Conservation (phyloP, 176 grass and related monocot species). For the Aegilops umbellulata region DNA sequence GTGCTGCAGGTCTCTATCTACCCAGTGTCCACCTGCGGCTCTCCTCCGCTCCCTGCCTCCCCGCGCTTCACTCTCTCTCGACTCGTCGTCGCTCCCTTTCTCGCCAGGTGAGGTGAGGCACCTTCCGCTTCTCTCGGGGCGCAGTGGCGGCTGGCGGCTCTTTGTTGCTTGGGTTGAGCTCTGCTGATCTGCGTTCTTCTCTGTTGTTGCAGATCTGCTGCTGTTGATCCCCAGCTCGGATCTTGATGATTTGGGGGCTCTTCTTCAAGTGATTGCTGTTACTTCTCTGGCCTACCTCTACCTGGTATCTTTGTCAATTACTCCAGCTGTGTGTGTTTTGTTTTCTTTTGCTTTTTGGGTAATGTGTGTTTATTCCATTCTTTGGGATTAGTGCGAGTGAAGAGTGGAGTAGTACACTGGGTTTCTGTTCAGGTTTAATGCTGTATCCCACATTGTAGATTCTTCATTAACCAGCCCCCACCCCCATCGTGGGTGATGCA, state of each 20-base stretch:
- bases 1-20: slow-evolving; percentile 23
- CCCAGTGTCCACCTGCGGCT: slow-evolving; percentile 12
- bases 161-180: not conserved
- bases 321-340: not conserved
- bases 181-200: slow-evolving; percentile 22
- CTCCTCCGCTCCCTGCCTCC: not conserved
- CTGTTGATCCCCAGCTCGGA: not conserved
- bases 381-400: not conserved
- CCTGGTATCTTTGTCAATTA: slow-evolving; percentile 2
- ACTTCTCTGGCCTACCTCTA: not conserved
- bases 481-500: not conserved
- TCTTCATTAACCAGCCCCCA: not conserved
- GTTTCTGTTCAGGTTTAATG: slow-evolving; percentile 33
- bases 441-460: not conserved
- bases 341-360: slow-evolving; percentile 4
- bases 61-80: slow-evolving; percentile 13
- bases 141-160: not conserved
- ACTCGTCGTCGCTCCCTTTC: not conserved
- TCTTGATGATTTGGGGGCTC: slow-evolving; percentile 1
- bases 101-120: slow-evolving; percentile 30
- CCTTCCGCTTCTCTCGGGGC: not conserved
- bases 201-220: slow-evolving; percentile 31
- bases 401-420: not conserved
- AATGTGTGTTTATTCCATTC: slow-evolving; percentile 25
- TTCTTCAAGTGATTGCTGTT: slow-evolving; percentile 8